Percentiles rank a stretch among this genome's conserved stretches.
Evolutionary conservation across 768 basidiomycete species (phyloP).

Genomic region (Collybia mongolica): DNA sequence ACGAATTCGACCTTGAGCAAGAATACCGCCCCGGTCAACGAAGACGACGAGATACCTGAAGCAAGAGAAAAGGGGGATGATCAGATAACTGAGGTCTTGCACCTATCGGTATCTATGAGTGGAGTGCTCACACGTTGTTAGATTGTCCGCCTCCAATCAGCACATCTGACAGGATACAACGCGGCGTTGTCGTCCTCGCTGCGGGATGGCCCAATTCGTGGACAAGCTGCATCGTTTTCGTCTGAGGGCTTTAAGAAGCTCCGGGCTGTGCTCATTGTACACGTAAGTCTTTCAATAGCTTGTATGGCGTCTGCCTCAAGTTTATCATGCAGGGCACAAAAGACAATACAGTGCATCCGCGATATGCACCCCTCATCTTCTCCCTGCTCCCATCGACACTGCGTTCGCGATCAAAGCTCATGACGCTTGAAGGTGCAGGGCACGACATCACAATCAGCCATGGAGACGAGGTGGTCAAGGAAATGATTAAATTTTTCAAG

Average conservation of each 20-base stretch:
- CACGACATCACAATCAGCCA: slow-evolving; percentile 54
- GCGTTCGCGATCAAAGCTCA: slow-evolving; percentile 33
- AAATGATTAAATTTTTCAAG: slow-evolving; percentile 31
- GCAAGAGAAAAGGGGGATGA: no score
- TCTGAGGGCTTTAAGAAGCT: slow-evolving; percentile 35
- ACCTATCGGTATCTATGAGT: not conserved
- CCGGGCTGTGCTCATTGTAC: slow-evolving; percentile 59
- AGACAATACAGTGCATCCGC: slow-evolving; percentile 54
- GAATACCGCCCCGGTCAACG: not conserved
- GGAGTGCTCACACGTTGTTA: slow-evolving; percentile 19
- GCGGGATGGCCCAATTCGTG: slow-evolving; percentile 70
- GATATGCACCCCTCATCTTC: slow-evolving; percentile 49
- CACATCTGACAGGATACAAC: slow-evolving; percentile 73
- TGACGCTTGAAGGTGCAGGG: slow-evolving; percentile 48
- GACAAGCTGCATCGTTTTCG: slow-evolving; percentile 52
- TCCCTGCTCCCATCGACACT: slow-evolving; percentile 38
- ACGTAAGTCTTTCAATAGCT: slow-evolving; percentile 38
- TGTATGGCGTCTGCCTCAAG: not conserved
- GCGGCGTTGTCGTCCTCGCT: slow-evolving; percentile 75
- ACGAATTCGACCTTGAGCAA: slow-evolving; percentile 30
- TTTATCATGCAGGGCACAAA: slow-evolving; percentile 46
- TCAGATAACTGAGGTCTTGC: not conserved
- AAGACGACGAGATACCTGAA: no score
- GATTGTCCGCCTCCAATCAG: slow-evolving; percentile 78
- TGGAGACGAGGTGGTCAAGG: slow-evolving; percentile 28